Evolutionary conservation across 805 yeast species (phyloP).

Genomic region (Komagataella mondaviorum): DNA sequence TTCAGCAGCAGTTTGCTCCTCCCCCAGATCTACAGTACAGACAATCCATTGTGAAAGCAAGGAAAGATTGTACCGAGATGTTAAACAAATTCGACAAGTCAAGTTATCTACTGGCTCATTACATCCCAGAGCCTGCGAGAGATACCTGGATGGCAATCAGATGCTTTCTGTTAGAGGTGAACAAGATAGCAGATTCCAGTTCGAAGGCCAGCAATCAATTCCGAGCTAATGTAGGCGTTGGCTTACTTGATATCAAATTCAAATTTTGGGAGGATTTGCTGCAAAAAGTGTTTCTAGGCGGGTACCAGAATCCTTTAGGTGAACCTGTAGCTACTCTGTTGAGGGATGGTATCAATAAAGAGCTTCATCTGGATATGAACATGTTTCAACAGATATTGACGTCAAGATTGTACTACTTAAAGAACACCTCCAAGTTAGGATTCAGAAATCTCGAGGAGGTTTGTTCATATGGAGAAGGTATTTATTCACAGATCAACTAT

Average conservation of each 20-base stretch:
- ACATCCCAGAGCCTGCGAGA: conserved; percentile 51
- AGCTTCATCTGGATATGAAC: conserved; percentile 34
- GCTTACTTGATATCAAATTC: conserved; percentile 39
- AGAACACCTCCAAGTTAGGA: conserved; percentile 29
- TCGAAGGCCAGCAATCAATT: background rate
- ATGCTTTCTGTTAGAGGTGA: conserved; percentile 53
- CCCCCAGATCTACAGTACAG: background rate
- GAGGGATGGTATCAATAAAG: conserved; percentile 34
- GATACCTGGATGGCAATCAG: conserved; percentile 51
- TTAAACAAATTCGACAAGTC: conserved; percentile 43
- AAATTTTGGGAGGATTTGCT: conserved; percentile 65
- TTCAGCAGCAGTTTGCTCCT: background rate
- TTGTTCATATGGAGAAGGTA: conserved; percentile 72
- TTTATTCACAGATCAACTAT: conserved; percentile 62
- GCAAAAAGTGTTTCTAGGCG: conserved; percentile 25
- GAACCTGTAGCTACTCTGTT: conserved; percentile 58
- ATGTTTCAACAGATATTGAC: conserved; percentile 47
- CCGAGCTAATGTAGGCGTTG: background rate
- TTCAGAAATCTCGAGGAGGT: conserved; percentile 34
- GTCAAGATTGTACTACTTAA: conserved; percentile 40
- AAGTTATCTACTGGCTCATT: conserved; percentile 51
- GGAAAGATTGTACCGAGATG: conserved; percentile 29
- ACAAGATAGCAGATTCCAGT: conserved; percentile 23
- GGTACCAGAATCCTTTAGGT: conserved; percentile 24
- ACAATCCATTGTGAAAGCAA: conserved; percentile 12